Evolutionary conservation across 495 filamentous ascomycete genomes (phyloP), one percentile per base, ranked within the genome.

Genomic region (Xylaria flabelliformis): DNA sequence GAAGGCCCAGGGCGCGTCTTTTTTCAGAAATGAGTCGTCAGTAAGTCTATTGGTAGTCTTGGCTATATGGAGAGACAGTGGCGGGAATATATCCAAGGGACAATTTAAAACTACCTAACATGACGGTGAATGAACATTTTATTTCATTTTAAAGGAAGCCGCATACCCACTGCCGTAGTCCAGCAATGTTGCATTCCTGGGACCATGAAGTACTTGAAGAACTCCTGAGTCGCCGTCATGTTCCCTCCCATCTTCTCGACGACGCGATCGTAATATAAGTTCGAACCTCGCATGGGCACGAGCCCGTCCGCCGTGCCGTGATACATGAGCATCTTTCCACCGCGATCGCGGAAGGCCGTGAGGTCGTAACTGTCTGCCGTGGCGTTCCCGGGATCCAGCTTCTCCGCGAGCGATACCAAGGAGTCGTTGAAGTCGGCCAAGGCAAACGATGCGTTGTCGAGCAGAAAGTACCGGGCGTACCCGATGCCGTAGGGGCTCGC

Each of bases 311-410:
- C 74, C 8, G 80, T 67, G 0, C 88, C 88, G 70, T 90, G 88
- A 75, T 89, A 90, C 55, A 85, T 76, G 66, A 90, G 64, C 32
- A 89, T 78, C 77, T 90, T 90, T 36, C 86, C 86, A 6, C 87
- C 87, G 34, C 79, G 79, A 9, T 76, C 69, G 17, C 82, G 76
- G 77, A 89, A 89, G 0, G 76, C 71, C 0, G 82, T 75, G 58
- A 90, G 76, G 71, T 88, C 82, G 75, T 82, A 87, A 58, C 85
- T 71, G 63, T 83, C 75, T 0, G 87, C 87, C 6, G 83, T 86
- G 34, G 80, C 74, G 32, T 85, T 78, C 6, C 85, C 85, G 0
- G 86, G 84, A 64, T 88, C 79, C 15, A 81, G 12, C 8, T 51
- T 8, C 19, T 84, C 83, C 0, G 85, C 84, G 0, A 82, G 71